These are phyloP conservation scores for Fusarium caatingaense DNA, from an alignment of 2,329 filamentous ascomycete species.

Conservation along the genomic window DNA sequence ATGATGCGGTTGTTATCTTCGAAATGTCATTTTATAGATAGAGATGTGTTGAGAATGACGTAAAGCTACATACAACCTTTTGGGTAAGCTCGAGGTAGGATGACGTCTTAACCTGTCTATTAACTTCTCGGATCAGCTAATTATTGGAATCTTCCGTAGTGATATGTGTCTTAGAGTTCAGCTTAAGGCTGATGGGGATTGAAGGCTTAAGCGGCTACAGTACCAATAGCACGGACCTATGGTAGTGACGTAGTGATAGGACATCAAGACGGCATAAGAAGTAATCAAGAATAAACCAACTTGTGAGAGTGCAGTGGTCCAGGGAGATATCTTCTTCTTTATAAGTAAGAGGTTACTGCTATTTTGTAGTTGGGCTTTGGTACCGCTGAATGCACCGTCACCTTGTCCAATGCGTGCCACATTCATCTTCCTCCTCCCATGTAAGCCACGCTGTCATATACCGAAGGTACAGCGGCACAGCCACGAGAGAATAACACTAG, in stretches of 20 bases:
- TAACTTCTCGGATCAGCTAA: background rate
- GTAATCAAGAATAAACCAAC: too few species aligned
- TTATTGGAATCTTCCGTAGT: too few species aligned
- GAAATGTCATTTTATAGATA: background rate
- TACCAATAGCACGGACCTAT: background rate
- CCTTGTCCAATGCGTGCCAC: background rate
- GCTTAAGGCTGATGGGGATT: background rate
- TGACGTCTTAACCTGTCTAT: background rate
- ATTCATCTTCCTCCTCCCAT: fast-evolving
- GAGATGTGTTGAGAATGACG: background rate
- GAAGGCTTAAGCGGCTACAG: too few species aligned
- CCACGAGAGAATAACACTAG: background rate
- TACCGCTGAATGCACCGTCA: too few species aligned
- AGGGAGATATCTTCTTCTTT: too few species aligned
- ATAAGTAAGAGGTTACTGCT: too few species aligned
- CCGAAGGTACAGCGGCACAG: fast-evolving
- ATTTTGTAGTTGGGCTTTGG: too few species aligned
- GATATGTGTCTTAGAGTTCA: background rate
- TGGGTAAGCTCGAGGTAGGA: background rate
- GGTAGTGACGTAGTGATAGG: background rate
- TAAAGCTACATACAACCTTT: background rate
- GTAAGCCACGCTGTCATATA: background rate
- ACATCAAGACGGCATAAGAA: background rate
- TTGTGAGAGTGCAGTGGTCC: too few species aligned
- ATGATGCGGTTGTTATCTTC: background rate